Percentiles rank a stretch among this genome's conserved stretches.
Conservation (phyloP, 2,329 filamentous ascomycete genomes). For the Aureobasidium pullulans region DNA sequence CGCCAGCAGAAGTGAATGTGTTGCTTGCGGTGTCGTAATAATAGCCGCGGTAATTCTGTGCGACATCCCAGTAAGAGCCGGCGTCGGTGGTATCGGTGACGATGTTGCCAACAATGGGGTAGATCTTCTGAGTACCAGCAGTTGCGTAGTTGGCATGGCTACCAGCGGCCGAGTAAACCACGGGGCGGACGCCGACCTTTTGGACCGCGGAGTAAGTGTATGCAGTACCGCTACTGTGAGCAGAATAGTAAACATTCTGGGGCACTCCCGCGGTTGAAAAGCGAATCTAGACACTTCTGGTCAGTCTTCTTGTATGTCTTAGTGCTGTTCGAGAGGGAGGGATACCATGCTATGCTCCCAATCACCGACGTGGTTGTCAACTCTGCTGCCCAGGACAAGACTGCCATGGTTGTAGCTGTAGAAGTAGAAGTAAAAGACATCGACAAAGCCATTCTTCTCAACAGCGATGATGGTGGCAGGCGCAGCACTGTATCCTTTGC, state of each 20-base stretch:
- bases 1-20: slow-evolving; percentile 2
- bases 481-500: slow-evolving; percentile 4
- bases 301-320: not conserved
- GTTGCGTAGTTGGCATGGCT: slow-evolving; percentile 1
- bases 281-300: not conserved
- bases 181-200: not conserved
- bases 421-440: slow-evolving; percentile 11
- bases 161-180: slow-evolving; percentile 1
- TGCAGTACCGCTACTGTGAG: not conserved
- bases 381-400: not conserved
- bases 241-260: slow-evolving; percentile 3
- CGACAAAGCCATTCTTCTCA: not conserved
- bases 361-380: slow-evolving; percentile 13
- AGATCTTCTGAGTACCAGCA: not conserved
- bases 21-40: not conserved
- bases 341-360: slow-evolving; percentile 7
- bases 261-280: slow-evolving; percentile 1
- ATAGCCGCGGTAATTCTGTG: slow-evolving; percentile 8
- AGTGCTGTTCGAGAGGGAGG: no score
- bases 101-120: not conserved
- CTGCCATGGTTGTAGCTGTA: slow-evolving; percentile 12
- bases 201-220: slow-evolving; percentile 9
- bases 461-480: slow-evolving; percentile 12
- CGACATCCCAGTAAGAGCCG: not conserved
- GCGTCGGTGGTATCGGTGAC: slow-evolving; percentile 4